A percentile compares a stretch with the other conserved stretches of the same genome.
phyloP scores from a whole-genome alignment of 73 alveolate species.

The Chromera velia region DNA sequence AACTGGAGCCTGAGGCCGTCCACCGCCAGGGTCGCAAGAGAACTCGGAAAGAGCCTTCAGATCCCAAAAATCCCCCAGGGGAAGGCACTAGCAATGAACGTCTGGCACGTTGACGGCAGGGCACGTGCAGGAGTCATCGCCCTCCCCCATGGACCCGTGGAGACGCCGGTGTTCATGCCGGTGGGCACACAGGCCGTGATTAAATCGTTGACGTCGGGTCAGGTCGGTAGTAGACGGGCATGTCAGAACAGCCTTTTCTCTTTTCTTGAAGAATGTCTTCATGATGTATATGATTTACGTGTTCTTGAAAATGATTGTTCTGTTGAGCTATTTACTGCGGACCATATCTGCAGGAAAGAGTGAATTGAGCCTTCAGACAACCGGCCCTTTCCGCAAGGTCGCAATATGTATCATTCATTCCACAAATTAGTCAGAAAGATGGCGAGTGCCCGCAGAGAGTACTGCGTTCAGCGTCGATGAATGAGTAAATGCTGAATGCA shows the following conservation, averaged over 20 bases:
- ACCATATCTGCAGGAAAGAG: no score
- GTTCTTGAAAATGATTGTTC: not conserved
- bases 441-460: not conserved
- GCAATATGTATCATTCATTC: not conserved
- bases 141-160: slow-evolving; percentile 96
- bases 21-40: no score
- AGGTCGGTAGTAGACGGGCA: not conserved
- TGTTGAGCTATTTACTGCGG: no score
- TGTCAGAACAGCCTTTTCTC: not conserved
- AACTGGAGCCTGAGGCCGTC: no score
- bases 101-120: no score
- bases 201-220: slow-evolving; percentile 1
- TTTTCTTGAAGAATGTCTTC: not conserved
- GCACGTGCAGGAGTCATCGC: slow-evolving; percentile 90
- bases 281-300: no score
- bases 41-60: no score
- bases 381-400: not conserved
- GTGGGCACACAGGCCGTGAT: slow-evolving; percentile 43
- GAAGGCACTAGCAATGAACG: no score
- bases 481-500: slow-evolving; percentile 38
- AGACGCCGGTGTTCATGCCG: slow-evolving; percentile 77
- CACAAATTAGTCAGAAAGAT: no score
- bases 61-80: no score
- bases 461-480: not conserved
- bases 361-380: no score